A percentile compares a stretch with the other conserved stretches of the same genome.
These are phyloP conservation scores for Lactarius tabidus DNA, from an alignment of 768 basidiomycete genomes.

Conservation along the genomic window DNA sequence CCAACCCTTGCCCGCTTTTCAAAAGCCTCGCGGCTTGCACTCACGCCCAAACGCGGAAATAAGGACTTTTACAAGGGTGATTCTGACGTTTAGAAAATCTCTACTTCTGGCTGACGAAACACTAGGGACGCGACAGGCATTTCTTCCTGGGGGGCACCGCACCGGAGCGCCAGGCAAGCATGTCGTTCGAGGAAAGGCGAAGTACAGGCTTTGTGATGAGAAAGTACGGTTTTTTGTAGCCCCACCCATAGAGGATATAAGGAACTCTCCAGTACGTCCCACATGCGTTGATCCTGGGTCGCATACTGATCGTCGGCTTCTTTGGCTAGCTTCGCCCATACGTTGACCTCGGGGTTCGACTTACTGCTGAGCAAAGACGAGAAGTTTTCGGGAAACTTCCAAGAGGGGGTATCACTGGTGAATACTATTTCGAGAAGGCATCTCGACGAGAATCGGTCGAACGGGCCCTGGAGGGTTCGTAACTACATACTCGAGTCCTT, in stretches of 20 bases:
- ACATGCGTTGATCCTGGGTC: background rate
- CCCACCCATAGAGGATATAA: constrained; percentile 63
- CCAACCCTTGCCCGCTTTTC: constrained; percentile 48
- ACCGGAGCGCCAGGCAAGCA: constrained; percentile 89
- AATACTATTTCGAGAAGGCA: constrained; percentile 32
- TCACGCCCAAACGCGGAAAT: constrained; percentile 85
- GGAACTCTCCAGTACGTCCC: constrained; percentile 49
- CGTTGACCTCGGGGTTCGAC: constrained; percentile 46
- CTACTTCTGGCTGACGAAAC: background rate
- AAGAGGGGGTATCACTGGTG: constrained; percentile 32
- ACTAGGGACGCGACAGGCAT: constrained; percentile 80
- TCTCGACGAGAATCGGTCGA: constrained; percentile 22
- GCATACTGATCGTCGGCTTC: constrained; percentile 2
- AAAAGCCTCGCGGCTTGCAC: constrained; percentile 78
- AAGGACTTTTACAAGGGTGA: constrained; percentile 98
- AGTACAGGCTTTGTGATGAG: constrained; percentile 78
- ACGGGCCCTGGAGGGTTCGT: background rate
- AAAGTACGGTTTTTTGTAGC: constrained; percentile 82
- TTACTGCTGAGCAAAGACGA: constrained; percentile 30
- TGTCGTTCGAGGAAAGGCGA: constrained; percentile 68
- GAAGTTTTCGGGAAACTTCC: constrained; percentile 36
- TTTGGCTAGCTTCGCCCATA: constrained; percentile 62
- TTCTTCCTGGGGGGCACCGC: constrained; percentile 76
- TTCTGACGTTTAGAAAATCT: constrained; percentile 5
- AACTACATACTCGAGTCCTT: background rate